Conservation (phyloP, 2,329 filamentous ascomycete genomes). For the Clarireedia monteithiana region DNA sequence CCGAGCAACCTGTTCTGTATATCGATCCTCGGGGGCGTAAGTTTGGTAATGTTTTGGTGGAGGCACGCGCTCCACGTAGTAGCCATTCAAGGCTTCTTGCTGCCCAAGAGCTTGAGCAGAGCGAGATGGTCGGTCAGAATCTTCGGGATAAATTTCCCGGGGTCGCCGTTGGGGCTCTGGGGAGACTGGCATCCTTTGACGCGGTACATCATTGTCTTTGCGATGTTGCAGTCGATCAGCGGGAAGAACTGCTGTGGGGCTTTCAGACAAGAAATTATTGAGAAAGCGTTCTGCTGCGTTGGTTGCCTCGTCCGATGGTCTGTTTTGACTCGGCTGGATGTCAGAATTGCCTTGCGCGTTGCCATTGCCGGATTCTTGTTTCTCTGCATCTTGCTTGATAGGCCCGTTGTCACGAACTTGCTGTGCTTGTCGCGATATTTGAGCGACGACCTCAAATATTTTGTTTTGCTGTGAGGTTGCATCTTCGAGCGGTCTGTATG, state of each 20-base stretch:
- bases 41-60: constrained; percentile 15
- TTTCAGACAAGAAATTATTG: constrained; percentile 28
- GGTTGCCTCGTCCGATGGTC: constrained; percentile 23
- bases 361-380: constrained; percentile 32
- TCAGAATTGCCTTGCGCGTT: constrained; percentile 24
- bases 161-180: constrained; percentile 12
- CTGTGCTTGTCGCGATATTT: constrained; percentile 25
- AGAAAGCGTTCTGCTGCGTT: constrained; percentile 34
- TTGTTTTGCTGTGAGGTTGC: constrained; percentile 17
- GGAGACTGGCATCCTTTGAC: constrained; percentile 11
- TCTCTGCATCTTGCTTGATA: constrained; percentile 15
- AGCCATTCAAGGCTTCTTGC: constrained; percentile 10
- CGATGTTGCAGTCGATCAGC: constrained; percentile 10
- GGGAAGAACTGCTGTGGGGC: not conserved
- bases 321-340: constrained; percentile 4
- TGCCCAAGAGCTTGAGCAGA: constrained; percentile 8
- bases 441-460: constrained; percentile 23
- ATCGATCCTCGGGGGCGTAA: constrained; percentile 23
- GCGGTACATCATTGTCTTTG: constrained; percentile 11
- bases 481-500: constrained; percentile 13
- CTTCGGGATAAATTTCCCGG: constrained; percentile 11
- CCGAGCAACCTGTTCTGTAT: constrained; percentile 13
- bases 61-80: constrained; percentile 17
- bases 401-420: constrained; percentile 16
- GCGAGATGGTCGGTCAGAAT: constrained; percentile 12